Evolutionary conservation across 179 eudicot species (phyloP), one percentile per base, ranked within the genome.

Genomic region (Beta lomatogona): DNA sequence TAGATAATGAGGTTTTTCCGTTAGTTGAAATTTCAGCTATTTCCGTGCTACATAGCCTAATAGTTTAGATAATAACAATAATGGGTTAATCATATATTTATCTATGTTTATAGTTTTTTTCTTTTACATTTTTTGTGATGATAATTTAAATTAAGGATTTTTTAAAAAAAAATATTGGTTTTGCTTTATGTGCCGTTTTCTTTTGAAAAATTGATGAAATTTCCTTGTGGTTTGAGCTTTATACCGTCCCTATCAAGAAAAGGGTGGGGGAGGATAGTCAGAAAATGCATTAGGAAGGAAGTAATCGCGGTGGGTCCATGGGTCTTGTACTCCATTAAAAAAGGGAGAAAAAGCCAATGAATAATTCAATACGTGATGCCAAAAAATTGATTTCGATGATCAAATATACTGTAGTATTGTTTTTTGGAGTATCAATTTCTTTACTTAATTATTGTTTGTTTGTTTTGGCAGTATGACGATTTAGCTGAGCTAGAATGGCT

Each of bases 401-500:
- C 31, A 41, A 79, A 55, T 70, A 13, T 36, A 55, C 31, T 31
- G 65, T 57, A 9, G 41, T 53, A 19, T n/a, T 70, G 14, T 79
- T 53, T 28, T 74, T 18, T 9, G n/a, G 7, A 53, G 25, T 21
- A 9, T 36, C 12, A 25, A 7, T 4, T 69, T 25, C 12, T 70
- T 55, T 21, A 21, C 45, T 15, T 75, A 9, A 63, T 64, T 53
- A 31, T 41, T 22, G 59, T 12, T 69, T 75, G 50, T 67, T 52
- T 61, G 76, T 74, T 28, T 72, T 69, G 31, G 77, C 95, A 96
- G 99, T 92, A 88, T 76, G 98, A 94, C 66, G 98, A 96, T 60
- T 88, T 94, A 87, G 98, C 98, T 48, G 97, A 96, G 89, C 91
- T 96, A 58, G 98, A 96, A 89, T 96, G 99, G 98, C 92, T 96